Evolutionary conservation across 768 basidiomycete genomes (phyloP), one percentile per base, ranked within the genome.

Genomic region (Strobilomyces confusus): DNA sequence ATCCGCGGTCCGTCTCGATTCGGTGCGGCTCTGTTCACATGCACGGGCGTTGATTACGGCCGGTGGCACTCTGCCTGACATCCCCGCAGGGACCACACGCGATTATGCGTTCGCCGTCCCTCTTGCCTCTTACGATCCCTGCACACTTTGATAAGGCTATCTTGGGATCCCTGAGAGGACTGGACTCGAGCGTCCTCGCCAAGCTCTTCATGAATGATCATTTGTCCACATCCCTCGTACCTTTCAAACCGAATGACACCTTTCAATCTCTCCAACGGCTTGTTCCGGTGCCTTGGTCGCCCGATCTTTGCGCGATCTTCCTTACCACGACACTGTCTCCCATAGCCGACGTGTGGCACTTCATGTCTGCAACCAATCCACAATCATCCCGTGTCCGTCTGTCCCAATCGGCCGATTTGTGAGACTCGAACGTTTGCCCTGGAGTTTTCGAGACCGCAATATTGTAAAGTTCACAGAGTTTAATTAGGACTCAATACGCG

Each of bases 1-100:
- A 68, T 70, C 69, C 69, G 69, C 60, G 64, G 62, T 60, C 29
- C 36, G 38, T 12, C 51, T 51, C 54, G 51, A 64, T 62, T 38
- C 44, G 55, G 65, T 62, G 52, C 58, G 61, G 50, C 52, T 51
- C 20, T 46, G 48, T 67, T 65, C 65, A 59, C 68, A 67, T 65
- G 63, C 20, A 25, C 33, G 36, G 48, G 37, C 26, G 49, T 22
- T 47, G 55, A 56, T 51, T 57, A 58, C 53, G 9, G 44, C 51
- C 59, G 56, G 59, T 63, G 56, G 56, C 59, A 40, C 44, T 44
- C 38, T 52, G 34, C 34, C 42, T 63, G 50, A 61, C 54, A 58
- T 46, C 44, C 48, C 51, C 51, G 55, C 56, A 64, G 58, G 54
- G 51, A 43, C 51, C 33, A 57, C 52, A 67, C 57, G 51, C 53